Evolutionary conservation across 371 early-diverging fungal species (phyloP).

Genomic region (Mucor indicus): DNA sequence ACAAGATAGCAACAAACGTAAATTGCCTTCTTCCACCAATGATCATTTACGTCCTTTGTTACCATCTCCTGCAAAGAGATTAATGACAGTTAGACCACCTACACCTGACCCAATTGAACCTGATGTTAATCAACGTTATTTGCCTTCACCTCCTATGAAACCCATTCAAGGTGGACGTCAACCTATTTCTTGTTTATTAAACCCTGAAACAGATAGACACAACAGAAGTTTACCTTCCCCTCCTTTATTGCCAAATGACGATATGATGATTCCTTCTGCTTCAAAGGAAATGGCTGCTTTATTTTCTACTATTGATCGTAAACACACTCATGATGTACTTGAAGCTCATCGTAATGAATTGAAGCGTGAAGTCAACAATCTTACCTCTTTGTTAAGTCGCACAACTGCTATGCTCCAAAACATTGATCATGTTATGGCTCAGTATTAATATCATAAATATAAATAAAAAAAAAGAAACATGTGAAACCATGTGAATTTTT

Average conservation of each 20-base stretch:
- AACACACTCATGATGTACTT: conserved; percentile 35
- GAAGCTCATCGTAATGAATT: conserved; percentile 63
- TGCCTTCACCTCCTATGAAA: conserved; percentile 42
- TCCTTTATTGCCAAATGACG: conserved; percentile 33
- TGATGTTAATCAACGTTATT: conserved; percentile 23
- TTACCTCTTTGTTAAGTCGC: conserved; percentile 54
- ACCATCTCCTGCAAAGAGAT: conserved; percentile 10
- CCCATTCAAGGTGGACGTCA: conserved; percentile 15
- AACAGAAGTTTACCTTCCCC: conserved; percentile 26
- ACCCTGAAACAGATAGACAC: conserved; percentile 23
- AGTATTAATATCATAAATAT: conserved; percentile 1
- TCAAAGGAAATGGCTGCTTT: conserved; percentile 11
- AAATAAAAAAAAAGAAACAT: neutral
- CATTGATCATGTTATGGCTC: conserved; percentile 52
- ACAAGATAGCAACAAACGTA: conserved; percentile 19
- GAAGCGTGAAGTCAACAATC: conserved; percentile 57
- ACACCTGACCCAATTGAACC: conserved; percentile 39
- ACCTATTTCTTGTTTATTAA: conserved; percentile 34
- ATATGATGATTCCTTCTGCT: conserved; percentile 9
- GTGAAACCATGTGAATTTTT: conserved; percentile 12
- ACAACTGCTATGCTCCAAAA: conserved; percentile 62
- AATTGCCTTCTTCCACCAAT: conserved; percentile 5
- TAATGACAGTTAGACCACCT: neutral
- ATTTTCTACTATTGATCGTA: conserved; percentile 18
- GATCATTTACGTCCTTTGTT: conserved; percentile 27